phyloP scores from a whole-genome alignment of 257 asterid genomes.

The Agastache rugosa region DNA sequence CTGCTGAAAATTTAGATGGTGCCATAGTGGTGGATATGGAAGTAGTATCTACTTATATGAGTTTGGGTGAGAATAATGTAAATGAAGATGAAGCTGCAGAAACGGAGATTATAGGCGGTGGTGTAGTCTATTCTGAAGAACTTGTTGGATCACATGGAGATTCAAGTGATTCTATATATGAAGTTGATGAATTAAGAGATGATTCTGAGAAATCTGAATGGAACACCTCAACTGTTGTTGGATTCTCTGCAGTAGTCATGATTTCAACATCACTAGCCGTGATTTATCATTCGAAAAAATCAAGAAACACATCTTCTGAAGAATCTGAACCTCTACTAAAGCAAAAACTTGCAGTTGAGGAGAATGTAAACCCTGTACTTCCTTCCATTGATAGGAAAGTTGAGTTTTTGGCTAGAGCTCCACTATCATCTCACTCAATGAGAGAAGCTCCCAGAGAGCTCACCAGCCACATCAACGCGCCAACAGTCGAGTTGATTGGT shows the following conservation, averaged over 20 bases:
- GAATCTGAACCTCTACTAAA: slow-evolving; percentile 31
- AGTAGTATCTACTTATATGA: slow-evolving; percentile 23
- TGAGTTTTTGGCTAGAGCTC: slow-evolving; percentile 40
- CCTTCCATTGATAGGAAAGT: slow-evolving; percentile 39
- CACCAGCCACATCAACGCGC: slow-evolving; percentile 36
- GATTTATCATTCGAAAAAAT: slow-evolving; percentile 34
- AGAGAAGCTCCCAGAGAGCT: slow-evolving; percentile 39
- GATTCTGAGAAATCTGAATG: slow-evolving; percentile 34
- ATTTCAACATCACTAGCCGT: slow-evolving; percentile 46
- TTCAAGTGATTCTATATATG: slow-evolving; percentile 16
- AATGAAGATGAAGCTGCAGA: slow-evolving; percentile 23
- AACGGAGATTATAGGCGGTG: slow-evolving; percentile 27
- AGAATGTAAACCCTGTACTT: slow-evolving; percentile 23
- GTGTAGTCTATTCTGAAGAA: slow-evolving; percentile 29
- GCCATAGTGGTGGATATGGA: slow-evolving; percentile 27
- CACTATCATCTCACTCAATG: slow-evolving; percentile 5
- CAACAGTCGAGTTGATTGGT: slow-evolving; percentile 63
- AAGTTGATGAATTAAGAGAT: slow-evolving; percentile 31
- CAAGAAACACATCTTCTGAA: slow-evolving; percentile 22
- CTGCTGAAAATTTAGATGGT: slow-evolving; percentile 32
- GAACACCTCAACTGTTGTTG: slow-evolving; percentile 28
- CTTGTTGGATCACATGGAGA: slow-evolving; percentile 32
- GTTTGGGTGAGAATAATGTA: background rate
- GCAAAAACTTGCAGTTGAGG: slow-evolving; percentile 32
- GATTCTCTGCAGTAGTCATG: slow-evolving; percentile 33